Percentiles rank a stretch among this genome's conserved stretches.
Evolutionary conservation across 2,329 filamentous ascomycete genomes (phyloP).

Genomic region (Rutstroemia sp.): DNA sequence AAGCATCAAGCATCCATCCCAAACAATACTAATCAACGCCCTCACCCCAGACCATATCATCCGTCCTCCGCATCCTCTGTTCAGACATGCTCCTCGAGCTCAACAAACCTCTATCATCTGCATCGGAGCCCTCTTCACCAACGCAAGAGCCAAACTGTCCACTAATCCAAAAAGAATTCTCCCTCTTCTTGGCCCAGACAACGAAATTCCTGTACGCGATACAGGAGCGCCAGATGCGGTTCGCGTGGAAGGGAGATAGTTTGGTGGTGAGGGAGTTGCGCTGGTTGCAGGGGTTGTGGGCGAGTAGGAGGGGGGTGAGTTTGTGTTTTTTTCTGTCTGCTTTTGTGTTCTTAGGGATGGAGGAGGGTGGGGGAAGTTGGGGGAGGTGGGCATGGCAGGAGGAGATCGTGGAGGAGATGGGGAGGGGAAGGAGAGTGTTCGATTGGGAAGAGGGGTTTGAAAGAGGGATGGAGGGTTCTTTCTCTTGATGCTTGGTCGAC

Average conservation of each 20-base stretch:
- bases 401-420: no score
- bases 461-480: no score
- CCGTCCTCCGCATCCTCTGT: slow-evolving; percentile 19
- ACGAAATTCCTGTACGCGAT: slow-evolving; percentile 24
- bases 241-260: slow-evolving; percentile 17
- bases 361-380: background rate
- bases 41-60: slow-evolving; percentile 16
- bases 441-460: no score
- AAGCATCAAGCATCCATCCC: background rate
- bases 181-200: slow-evolving; percentile 15
- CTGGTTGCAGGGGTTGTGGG: slow-evolving; percentile 29
- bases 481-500: no score
- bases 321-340: background rate
- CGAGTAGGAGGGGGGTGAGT: slow-evolving; percentile 26
- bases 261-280: slow-evolving; percentile 19
- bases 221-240: slow-evolving; percentile 23
- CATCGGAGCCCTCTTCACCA: background rate
- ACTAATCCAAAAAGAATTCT: no score
- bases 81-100: slow-evolving; percentile 18
- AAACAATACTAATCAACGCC: background rate
- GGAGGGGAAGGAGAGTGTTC: no score
- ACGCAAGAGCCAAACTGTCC: background rate
- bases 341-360: background rate
- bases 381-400: background rate
- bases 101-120: slow-evolving; percentile 17